Conservation (phyloP, 495 filamentous ascomycete genomes). For the Aspergillus cavernicola region DNA sequence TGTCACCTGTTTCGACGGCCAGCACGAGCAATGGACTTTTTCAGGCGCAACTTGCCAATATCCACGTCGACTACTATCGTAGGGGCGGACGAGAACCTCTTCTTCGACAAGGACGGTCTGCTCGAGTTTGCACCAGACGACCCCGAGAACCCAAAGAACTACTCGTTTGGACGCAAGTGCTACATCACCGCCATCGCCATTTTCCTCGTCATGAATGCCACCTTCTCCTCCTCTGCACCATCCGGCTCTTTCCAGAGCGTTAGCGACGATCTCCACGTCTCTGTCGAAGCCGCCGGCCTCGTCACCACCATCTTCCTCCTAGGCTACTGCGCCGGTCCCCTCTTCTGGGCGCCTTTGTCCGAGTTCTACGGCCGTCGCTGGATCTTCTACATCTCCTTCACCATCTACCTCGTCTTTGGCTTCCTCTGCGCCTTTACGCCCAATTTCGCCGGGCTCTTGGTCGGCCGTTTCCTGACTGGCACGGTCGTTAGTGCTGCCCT, state of each 20-base stretch:
- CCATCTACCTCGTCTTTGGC: conserved; percentile 55
- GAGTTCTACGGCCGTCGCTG: conserved; percentile 56
- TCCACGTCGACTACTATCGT: no score
- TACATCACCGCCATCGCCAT: background rate
- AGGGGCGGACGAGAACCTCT: no score
- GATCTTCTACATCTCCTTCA: conserved; percentile 55
- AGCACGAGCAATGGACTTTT: no score
- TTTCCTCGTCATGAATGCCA: background rate
- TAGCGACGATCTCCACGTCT: background rate
- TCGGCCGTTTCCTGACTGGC: conserved; percentile 65
- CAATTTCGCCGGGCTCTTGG: conserved; percentile 55
- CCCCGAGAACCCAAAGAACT: background rate
- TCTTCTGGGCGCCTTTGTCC: conserved; percentile 38
- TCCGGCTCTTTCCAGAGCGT: background rate
- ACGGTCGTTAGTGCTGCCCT: conserved; percentile 59
- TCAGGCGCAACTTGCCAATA: no score
- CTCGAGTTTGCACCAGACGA: background rate
- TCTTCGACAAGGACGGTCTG: no score
- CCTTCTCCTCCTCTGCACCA: background rate
- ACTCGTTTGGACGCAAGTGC: background rate
- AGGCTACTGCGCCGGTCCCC: conserved; percentile 1
- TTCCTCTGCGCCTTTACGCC: conserved; percentile 51
- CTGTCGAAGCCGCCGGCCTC: background rate
- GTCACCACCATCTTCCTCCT: background rate
- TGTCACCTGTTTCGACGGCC: no score